phyloP scores from a whole-genome alignment of 805 yeast genomes.

The Schwanniomyces vanrijiae region DNA sequence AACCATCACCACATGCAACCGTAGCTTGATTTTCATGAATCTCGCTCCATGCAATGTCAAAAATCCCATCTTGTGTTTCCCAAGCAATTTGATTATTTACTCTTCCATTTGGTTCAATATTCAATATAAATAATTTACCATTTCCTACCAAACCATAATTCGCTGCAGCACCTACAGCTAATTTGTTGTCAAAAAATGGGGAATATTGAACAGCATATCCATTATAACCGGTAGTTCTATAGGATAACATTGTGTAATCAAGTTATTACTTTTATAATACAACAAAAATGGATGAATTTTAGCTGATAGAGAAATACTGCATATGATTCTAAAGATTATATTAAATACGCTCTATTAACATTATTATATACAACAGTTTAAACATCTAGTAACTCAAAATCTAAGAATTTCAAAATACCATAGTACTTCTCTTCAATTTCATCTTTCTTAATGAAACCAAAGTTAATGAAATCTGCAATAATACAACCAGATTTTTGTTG shows the following conservation, averaged over 20 bases:
- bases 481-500: constrained; percentile 71
- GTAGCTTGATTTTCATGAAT: constrained; percentile 81
- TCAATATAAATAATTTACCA: constrained; percentile 74
- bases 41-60: constrained; percentile 90
- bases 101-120: constrained; percentile 66
- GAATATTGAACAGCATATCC: constrained; percentile 89
- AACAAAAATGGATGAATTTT: background rate
- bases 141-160: constrained; percentile 95
- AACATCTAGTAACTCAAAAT: constrained; percentile 26
- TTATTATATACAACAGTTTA: constrained; percentile 7
- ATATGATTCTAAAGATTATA: background rate
- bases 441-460: constrained; percentile 47
- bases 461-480: constrained; percentile 69
- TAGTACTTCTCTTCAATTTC: constrained; percentile 24
- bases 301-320: background rate
- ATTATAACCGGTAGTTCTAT: constrained; percentile 74
- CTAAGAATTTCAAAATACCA: constrained; percentile 39
- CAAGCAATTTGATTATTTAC: constrained; percentile 56
- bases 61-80: constrained; percentile 92
- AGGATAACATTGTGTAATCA: constrained; percentile 56
- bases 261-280: background rate
- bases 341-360: background rate
- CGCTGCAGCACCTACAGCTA: constrained; percentile 89
- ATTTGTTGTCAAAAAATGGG: constrained; percentile 84
- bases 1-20: constrained; percentile 88